Evolutionary conservation across 768 basidiomycete genomes (phyloP).

Genomic region (Leccinellum luteum): DNA sequence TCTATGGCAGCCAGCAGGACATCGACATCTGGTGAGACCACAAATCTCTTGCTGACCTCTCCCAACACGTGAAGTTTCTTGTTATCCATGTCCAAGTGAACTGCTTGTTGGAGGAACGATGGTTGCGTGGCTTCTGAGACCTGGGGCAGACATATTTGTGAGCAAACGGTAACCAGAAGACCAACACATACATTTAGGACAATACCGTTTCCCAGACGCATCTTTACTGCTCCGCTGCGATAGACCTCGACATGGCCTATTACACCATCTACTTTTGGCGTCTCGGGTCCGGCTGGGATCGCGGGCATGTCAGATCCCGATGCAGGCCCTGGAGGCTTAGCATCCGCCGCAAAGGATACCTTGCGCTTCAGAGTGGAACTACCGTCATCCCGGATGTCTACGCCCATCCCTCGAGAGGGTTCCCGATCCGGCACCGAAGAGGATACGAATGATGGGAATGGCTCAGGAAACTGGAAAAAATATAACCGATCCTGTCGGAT

Average conservation of each 20-base stretch:
- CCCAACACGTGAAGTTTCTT: conserved; percentile 73
- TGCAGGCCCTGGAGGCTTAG: conserved; percentile 45
- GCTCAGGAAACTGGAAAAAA: conserved; percentile 87
- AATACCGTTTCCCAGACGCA: conserved; percentile 78
- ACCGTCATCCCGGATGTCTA: conserved; percentile 29
- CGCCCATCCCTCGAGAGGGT: conserved; percentile 33
- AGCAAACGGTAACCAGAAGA: neutral
- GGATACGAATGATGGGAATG: conserved; percentile 73
- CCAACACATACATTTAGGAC: conserved; percentile 63
- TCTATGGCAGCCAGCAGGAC: conserved; percentile 67
- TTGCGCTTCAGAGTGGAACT: conserved; percentile 35
- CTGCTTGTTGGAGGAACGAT: conserved; percentile 86
- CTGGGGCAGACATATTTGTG: conserved; percentile 36
- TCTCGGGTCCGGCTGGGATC: conserved; percentile 17
- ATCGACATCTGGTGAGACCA: conserved; percentile 83
- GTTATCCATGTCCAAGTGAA: conserved; percentile 59
- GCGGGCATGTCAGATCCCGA: conserved; percentile 22
- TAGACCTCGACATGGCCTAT: conserved; percentile 87
- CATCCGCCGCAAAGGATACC: conserved; percentile 65
- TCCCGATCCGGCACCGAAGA: conserved; percentile 30
- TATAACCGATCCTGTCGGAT: conserved; percentile 68
- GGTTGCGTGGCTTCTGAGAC: conserved; percentile 80
- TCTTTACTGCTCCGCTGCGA: conserved; percentile 81
- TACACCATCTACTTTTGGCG: conserved; percentile 57
- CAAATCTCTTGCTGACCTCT: conserved; percentile 82